phyloP scores from a whole-genome alignment of 768 basidiomycete species.

The Panus rudis region DNA sequence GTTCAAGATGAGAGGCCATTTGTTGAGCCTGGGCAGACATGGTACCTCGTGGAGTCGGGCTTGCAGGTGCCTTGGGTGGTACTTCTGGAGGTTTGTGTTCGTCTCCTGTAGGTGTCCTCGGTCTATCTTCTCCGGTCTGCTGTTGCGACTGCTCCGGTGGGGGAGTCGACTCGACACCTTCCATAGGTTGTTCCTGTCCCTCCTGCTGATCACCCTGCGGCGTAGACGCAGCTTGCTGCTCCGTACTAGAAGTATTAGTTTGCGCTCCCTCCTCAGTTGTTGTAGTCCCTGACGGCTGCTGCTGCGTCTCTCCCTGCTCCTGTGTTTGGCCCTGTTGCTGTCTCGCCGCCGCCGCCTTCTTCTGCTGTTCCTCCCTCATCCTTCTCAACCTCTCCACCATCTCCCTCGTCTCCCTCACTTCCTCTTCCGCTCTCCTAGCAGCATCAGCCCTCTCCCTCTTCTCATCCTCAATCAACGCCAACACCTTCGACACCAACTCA shows the following conservation, averaged over 20 bases:
- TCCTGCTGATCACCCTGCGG: neutral
- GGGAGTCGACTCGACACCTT: neutral
- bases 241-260: neutral
- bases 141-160: too few species aligned
- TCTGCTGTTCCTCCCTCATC: constrained; percentile 9
- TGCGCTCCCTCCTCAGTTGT: neutral
- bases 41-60: constrained; percentile 23
- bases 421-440: constrained; percentile 19
- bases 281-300: neutral
- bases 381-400: constrained; percentile 16
- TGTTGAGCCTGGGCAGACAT: constrained; percentile 32
- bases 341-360: constrained; percentile 1
- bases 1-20: constrained; percentile 42
- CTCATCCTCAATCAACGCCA: constrained; percentile 48
- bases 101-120: neutral
- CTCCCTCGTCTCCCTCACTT: constrained; percentile 15
- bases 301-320: neutral
- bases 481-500: constrained; percentile 71
- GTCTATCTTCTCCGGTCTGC: too few species aligned
- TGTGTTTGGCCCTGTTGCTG: neutral
- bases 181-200: too few species aligned
- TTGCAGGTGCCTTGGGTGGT: constrained; percentile 12
- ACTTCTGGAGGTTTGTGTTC: constrained; percentile 9
- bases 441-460: constrained; percentile 17
- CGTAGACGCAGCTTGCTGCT: neutral